Evolutionary conservation across 495 filamentous ascomycete species (phyloP).

Genomic region (Polyplosphaeria fusca): DNA sequence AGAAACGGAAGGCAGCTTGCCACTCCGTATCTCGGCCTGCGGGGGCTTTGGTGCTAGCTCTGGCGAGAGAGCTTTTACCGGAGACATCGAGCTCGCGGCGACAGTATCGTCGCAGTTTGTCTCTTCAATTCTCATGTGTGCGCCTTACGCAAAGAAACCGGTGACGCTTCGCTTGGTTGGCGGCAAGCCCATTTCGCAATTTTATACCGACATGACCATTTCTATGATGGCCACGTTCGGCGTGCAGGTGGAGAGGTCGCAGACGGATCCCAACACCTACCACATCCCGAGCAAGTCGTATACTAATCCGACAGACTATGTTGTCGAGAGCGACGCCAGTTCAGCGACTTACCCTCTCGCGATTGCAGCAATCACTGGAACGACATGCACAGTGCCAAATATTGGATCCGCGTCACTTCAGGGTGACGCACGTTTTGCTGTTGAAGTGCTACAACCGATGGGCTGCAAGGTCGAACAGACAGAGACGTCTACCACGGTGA

Average conservation of each 20-base stretch:
- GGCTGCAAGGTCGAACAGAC: slow-evolving; percentile 87
- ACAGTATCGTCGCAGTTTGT: slow-evolving; percentile 98
- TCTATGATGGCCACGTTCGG: slow-evolving; percentile 97
- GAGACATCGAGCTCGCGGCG: slow-evolving; percentile 85
- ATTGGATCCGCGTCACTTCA: slow-evolving; percentile 90
- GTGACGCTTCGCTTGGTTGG: slow-evolving; percentile 87
- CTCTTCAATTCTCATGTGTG: slow-evolving; percentile 93
- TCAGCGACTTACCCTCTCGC: slow-evolving; percentile 96
- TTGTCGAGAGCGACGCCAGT: slow-evolving; percentile 94
- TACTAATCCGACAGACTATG: slow-evolving; percentile 79
- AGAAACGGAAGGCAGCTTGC: slow-evolving; percentile 75
- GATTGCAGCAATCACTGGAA: slow-evolving; percentile 90
- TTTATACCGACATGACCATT: slow-evolving; percentile 98
- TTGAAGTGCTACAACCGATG: slow-evolving; percentile 89
- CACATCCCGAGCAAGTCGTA: slow-evolving; percentile 87
- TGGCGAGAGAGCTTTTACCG: slow-evolving; percentile 21
- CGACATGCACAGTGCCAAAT: slow-evolving; percentile 91
- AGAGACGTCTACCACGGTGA: slow-evolving; percentile 84
- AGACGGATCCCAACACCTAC: slow-evolving; percentile 81
- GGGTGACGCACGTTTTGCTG: slow-evolving; percentile 91
- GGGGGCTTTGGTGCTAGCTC: slow-evolving; percentile 76
- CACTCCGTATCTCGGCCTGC: slow-evolving; percentile 75
- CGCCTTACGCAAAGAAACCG: slow-evolving; percentile 90
- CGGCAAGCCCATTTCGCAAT: slow-evolving; percentile 92
- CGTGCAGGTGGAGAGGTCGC: slow-evolving; percentile 69